Base-by-base conservation (phyloP, 768 basidiomycete genomes). In the Pleurotus sapidus region DNA sequence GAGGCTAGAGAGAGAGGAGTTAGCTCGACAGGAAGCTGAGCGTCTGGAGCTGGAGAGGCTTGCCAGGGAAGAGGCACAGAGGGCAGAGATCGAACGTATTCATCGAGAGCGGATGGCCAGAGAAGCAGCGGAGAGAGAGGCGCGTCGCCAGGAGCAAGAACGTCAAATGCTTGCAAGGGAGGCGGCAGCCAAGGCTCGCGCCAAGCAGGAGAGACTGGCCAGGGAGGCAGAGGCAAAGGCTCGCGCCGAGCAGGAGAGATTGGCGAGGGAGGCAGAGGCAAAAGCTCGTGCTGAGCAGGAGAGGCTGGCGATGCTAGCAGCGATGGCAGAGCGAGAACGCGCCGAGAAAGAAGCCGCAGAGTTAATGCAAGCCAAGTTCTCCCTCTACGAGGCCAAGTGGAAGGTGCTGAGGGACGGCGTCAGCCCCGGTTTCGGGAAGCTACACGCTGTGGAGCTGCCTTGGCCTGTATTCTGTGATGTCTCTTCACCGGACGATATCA, bases 401-500 rank as follows among this genome's bases (percentile, higher is more conserved):
- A 60, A 64, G 24, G 66, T 66, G 14, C 69, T 77, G 54, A 71
- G 68, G 57, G 27, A 40, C 23, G 58, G 57, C 4, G 25, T 58
- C 30, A 2, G 40, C 25, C 9, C 20, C 4, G 49, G 1, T 25
- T 66, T 0, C 57, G 17, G 51, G 20, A 39, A 40, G 12, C 39
- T 74, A 56, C 17, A 62, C 8, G 71, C 74, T 57, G 47, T 46
- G 20, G 66, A 76, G 49, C 59, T 82, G 50, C 80, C 81, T 8
- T 81, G 81, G 81, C 79, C 81, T 0, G 55, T 73, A 30, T 64
- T 80, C 14, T 34, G 45, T 34, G 40, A 50, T 17, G 47, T 66
- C 45, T 40, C 51, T 18, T 17, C 64, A 15, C 60, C 67, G 8
- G 65, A 63, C 1, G 67, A 75, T n/a, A 70, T 82, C 61, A 74